A percentile compares a stretch with the other conserved stretches of the same genome.
Evolutionary conservation across 345 rosid species (phyloP).

Genomic region (Firmiana major): DNA sequence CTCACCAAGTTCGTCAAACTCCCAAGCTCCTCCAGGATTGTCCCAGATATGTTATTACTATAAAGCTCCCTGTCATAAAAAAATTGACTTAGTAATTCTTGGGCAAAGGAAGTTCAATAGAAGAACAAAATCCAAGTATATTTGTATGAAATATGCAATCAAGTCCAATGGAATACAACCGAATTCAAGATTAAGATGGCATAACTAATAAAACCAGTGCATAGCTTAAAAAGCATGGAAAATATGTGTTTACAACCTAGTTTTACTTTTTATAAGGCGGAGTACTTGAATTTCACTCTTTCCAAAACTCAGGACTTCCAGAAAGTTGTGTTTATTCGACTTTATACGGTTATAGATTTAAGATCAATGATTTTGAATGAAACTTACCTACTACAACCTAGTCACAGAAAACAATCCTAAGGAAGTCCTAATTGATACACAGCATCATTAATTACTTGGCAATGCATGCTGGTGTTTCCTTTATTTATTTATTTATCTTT

Average conservation of each 20-base stretch:
- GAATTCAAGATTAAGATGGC: background rate
- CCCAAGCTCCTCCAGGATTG: conserved; percentile 70
- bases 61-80: conserved; percentile 69
- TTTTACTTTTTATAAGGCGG: background rate
- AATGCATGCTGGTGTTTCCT: background rate
- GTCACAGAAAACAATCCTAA: background rate
- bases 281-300: background rate
- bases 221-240: background rate
- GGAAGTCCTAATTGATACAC: background rate
- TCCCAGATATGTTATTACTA: conserved; percentile 59
- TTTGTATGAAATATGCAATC: background rate
- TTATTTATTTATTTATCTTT: background rate
- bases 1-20: conserved; percentile 75
- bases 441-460: background rate
- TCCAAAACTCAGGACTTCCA: background rate
- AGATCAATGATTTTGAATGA: background rate
- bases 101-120: background rate
- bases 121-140: background rate
- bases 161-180: background rate
- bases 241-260: background rate
- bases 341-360: background rate
- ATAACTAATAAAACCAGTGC: background rate
- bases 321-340: background rate
- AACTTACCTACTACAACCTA: background rate
- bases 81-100: background rate